Conservation (phyloP, 1,284 basidiomycete genomes). For the Somion occarium region DNA sequence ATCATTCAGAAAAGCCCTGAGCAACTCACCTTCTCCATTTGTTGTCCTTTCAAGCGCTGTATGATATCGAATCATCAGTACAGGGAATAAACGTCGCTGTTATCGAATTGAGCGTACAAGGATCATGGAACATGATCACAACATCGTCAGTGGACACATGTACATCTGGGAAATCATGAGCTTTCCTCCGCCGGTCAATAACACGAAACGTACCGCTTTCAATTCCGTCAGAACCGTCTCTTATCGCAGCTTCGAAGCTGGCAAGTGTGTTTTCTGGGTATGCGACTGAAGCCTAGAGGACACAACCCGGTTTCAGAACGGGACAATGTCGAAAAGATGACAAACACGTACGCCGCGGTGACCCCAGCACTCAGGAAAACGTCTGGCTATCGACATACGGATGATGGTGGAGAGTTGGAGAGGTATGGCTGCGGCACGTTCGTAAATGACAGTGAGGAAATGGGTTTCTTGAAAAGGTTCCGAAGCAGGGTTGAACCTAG, state of each 20-base stretch:
- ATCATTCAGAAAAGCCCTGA: not conserved
- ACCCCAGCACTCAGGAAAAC: constrained; percentile 78
- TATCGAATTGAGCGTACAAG: constrained; percentile 46
- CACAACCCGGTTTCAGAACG: constrained; percentile 12
- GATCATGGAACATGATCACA: constrained; percentile 96
- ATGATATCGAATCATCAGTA: not conserved
- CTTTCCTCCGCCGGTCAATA: constrained; percentile 26
- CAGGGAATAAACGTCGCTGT: not conserved
- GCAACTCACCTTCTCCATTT: constrained; percentile 50
- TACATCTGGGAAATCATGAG: constrained; percentile 74
- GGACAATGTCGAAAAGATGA: constrained; percentile 9
- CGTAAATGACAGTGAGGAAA: no score
- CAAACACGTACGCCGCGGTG: constrained; percentile 71
- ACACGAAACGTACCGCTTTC: constrained; percentile 70
- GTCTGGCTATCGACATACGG: constrained; percentile 14
- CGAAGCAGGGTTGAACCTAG: no score
- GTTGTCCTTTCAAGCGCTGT: constrained; percentile 67
- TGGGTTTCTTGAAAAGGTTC: no score
- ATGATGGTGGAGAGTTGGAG: not conserved
- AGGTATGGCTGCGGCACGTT: not conserved
- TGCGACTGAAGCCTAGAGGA: constrained; percentile 75
- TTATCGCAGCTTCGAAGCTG: constrained; percentile 90
- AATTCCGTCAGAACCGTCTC: constrained; percentile 91
- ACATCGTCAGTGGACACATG: constrained; percentile 90
- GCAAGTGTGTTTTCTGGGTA: constrained; percentile 92